These are phyloP conservation scores for Podospora pseudocomata DNA, from an alignment of 495 filamentous ascomycete species.

Conservation along the genomic window DNA sequence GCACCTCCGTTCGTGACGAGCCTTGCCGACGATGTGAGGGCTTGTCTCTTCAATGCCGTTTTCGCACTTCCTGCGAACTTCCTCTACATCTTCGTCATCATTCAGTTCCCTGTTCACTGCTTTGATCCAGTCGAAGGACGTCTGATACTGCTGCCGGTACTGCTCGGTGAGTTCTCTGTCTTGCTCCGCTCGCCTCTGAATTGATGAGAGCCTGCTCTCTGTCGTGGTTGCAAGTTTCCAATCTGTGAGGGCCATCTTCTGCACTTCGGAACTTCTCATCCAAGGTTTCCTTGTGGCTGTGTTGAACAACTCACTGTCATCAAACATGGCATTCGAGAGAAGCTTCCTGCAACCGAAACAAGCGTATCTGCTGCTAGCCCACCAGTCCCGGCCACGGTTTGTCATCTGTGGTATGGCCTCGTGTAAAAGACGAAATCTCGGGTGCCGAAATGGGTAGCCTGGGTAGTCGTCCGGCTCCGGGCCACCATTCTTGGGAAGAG, in stretches of 20 bases:
- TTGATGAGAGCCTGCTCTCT: neutral
- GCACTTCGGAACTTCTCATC: neutral
- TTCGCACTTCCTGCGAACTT: no score
- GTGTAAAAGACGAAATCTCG: no score
- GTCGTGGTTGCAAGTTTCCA: neutral
- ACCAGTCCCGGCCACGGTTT: neutral
- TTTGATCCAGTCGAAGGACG: no score
- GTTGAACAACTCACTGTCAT: neutral
- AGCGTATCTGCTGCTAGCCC: neutral
- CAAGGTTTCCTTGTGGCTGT: neutral
- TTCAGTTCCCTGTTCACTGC: no score
- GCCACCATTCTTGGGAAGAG: slow-evolving; percentile 21
- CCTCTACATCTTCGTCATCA: no score
- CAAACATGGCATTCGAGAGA: neutral
- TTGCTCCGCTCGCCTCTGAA: neutral
- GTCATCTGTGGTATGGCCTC: neutral
- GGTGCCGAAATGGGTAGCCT: no score
- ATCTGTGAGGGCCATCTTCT: neutral
- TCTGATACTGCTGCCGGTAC: neutral
- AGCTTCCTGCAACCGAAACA: neutral
- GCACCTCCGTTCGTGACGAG: neutral
- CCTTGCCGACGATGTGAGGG: neutral
- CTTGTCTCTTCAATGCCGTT: neutral
- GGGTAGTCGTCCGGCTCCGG: neutral
- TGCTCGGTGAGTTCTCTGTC: neutral